phyloP scores from a whole-genome alignment of 495 filamentous ascomycete genomes.

The Bacidia rubella region DNA sequence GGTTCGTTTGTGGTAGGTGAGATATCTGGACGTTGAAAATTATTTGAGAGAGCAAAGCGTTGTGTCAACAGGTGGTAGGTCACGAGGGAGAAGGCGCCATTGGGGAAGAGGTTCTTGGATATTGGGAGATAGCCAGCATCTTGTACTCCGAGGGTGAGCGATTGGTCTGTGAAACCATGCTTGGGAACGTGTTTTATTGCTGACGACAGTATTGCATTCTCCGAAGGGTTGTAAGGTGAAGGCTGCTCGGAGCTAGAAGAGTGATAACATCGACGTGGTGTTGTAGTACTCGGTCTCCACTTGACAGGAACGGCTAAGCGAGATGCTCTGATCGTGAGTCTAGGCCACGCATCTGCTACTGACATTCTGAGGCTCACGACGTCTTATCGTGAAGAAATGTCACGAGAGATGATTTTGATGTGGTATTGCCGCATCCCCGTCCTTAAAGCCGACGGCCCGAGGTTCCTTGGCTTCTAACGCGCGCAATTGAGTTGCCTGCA shows the following conservation, averaged over 20 bases:
- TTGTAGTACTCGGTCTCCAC: neutral
- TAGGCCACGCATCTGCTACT: no score
- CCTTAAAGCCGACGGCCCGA: no score
- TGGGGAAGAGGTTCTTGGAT: conserved; percentile 66
- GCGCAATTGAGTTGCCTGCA: no score
- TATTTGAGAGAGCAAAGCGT: conserved; percentile 38
- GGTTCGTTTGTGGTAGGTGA: conserved; percentile 25
- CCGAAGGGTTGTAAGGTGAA: conserved; percentile 53
- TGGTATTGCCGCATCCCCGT: no score
- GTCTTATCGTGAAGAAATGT: no score
- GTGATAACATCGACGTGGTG: conserved; percentile 44
- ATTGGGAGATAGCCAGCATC: conserved; percentile 78
- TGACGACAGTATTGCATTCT: conserved; percentile 66
- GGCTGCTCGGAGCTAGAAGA: conserved; percentile 51
- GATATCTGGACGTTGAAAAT: conserved; percentile 19
- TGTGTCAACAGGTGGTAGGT: conserved; percentile 67
- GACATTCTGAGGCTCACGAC: no score
- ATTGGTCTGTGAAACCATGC: conserved; percentile 63
- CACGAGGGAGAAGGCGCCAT: conserved; percentile 68
- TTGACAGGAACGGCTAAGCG: neutral
- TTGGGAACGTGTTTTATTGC: conserved; percentile 64
- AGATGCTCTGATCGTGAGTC: no score
- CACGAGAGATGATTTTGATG: no score
- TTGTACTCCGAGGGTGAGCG: conserved; percentile 64
- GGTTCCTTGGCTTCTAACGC: no score